Evolutionary conservation across 129 eudicot genomes (phyloP).

Genomic region (Flaveria robusta): DNA sequence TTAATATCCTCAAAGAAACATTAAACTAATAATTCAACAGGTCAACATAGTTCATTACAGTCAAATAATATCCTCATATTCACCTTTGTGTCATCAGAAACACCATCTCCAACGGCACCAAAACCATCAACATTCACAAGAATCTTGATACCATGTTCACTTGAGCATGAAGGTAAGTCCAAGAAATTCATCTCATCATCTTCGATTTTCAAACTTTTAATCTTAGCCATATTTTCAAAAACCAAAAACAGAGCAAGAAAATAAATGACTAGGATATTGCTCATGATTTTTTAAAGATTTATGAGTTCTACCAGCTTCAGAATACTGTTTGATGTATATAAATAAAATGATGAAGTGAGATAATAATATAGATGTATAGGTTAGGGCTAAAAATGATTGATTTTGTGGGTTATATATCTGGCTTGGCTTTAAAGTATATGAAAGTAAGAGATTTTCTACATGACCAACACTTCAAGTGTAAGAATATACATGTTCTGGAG

Average conservation of each 20-base stretch:
- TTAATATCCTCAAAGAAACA: constrained; percentile 14
- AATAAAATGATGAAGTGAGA: constrained; percentile 44
- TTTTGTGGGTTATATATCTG: constrained; percentile 48
- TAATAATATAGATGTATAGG: constrained; percentile 49
- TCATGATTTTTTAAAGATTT: constrained; percentile 61
- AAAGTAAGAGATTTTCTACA: constrained; percentile 54
- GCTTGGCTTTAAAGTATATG: constrained; percentile 92
- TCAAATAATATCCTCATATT: constrained; percentile 12
- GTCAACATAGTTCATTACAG: constrained; percentile 5
- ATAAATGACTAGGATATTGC: constrained; percentile 40
- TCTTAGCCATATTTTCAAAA: constrained; percentile 39
- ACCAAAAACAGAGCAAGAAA: constrained; percentile 52
- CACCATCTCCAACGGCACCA: constrained; percentile 95
- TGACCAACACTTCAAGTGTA: constrained; percentile 80
- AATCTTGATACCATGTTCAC: constrained; percentile 48
- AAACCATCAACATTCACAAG: constrained; percentile 83
- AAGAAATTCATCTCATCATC: constrained; percentile 44
- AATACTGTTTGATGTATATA: constrained; percentile 44
- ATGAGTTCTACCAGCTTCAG: constrained; percentile 31
- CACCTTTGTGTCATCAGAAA: constrained; percentile 95
- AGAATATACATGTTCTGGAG: constrained; percentile 47
- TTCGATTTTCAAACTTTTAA: constrained; percentile 42
- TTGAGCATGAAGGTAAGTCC: constrained; percentile 54
- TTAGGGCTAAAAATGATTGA: constrained; percentile 51
- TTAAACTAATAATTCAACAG: constrained; percentile 20